Evolutionary conservation across 345 rosid genomes (phyloP), one percentile per base, ranked within the genome.

Genomic region (Erodium maritimum): DNA sequence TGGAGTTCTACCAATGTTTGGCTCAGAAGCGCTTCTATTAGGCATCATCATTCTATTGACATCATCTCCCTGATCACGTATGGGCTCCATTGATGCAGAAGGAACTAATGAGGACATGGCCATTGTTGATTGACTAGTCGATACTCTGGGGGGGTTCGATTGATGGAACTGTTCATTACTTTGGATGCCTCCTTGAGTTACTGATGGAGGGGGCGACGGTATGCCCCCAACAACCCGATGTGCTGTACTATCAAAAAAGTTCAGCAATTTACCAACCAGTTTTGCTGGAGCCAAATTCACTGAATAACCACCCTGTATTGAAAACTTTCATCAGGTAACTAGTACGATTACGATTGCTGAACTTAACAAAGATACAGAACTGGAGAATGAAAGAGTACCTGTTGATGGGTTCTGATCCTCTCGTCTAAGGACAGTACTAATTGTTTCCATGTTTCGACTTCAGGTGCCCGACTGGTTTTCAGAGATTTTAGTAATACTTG

Each of bases 1-100:
- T 1, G 95, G 91, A 55, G 69, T 84, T 72, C 91, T 76, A 62
- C 89, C 85, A 63, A 87, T 71, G 71, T 84, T 81, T 22, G 95
- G 95, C 66, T 87, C 95, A 16, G 95, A 87, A 61, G 78, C 91
- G 73, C 95, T 87, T 74, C 95, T 77, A 60, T 70, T 80, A 57
- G 80, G 81, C 75, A 79, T 68, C 22, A 73, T 80, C 87, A 75
- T 80, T 76, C 68, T 79, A 68, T 52, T 79, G 55, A 74, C 82
- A 74, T 76, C 91, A 61, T 77, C 69, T 10, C 71, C 64, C 88
- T 86, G 79, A 24, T 76, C 87, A 67, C 74, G 83, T 58, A 81
- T 78, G 62, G 82, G 88, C 64, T 87, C 91, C 87, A 77, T 82
- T 11, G 91, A 87, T 57, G 82, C 79, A 52, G 89, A 87, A 37